Evolutionary conservation across 306 rosid genomes (phyloP).

Genomic region (Vigna hirtella): DNA sequence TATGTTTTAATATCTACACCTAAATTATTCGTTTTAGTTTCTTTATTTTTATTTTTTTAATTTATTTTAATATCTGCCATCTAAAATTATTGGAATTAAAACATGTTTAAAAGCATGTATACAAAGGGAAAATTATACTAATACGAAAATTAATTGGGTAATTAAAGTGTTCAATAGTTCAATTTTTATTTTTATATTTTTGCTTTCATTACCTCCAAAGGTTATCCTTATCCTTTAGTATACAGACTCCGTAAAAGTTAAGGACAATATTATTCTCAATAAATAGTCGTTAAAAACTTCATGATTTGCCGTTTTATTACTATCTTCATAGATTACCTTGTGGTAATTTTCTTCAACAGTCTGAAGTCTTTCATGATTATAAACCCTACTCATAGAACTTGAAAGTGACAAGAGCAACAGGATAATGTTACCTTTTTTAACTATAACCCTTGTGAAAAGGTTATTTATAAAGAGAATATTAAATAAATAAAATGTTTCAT

Average conservation of each 20-base stretch:
- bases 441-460: no score
- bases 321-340: constrained; percentile 8
- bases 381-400: neutral
- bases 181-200: neutral
- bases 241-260: neutral
- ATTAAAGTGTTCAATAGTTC: neutral
- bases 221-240: neutral
- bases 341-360: constrained; percentile 8
- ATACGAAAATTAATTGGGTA: neutral
- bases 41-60: no score
- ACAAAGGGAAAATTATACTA: no score
- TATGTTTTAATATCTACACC: no score
- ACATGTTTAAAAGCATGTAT: no score
- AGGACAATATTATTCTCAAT: neutral
- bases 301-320: neutral
- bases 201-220: neutral
- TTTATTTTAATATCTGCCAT: no score
- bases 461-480: neutral
- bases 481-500: neutral
- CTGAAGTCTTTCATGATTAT: constrained; percentile 7
- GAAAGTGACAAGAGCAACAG: neutral
- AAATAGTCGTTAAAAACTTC: neutral
- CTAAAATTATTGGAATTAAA: no score
- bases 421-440: neutral
- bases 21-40: no score